A percentile compares a stretch with the other conserved stretches of the same genome.
These are phyloP conservation scores for Steccherinum ochraceum DNA, from an alignment of 768 basidiomycete genomes.

Conservation along the genomic window DNA sequence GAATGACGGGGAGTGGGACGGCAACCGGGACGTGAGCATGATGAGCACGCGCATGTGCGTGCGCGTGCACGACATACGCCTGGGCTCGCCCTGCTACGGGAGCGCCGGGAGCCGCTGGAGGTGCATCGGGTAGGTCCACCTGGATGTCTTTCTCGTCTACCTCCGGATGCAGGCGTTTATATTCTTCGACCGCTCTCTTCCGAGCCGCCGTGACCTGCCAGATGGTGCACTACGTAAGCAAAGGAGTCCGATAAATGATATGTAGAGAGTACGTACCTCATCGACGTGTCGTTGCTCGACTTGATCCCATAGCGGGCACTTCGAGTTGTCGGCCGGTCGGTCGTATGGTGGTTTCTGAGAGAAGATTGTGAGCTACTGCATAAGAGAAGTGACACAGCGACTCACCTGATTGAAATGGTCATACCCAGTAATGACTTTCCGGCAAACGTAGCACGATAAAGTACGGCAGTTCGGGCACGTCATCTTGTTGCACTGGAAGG, in stretches of 20 bases:
- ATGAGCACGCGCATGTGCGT: neutral
- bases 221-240: neutral
- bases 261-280: slow-evolving; percentile 40
- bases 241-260: neutral
- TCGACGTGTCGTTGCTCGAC: slow-evolving; percentile 59
- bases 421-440: slow-evolving; percentile 65
- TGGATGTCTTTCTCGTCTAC: slow-evolving; percentile 52
- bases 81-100: slow-evolving; percentile 8
- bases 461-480: slow-evolving; percentile 66
- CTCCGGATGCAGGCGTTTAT: slow-evolving; percentile 56
- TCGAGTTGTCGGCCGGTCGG: slow-evolving; percentile 25
- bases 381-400: slow-evolving; percentile 3
- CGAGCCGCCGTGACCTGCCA: slow-evolving; percentile 58
- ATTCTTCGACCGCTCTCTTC: slow-evolving; percentile 57
- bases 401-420: slow-evolving; percentile 64
- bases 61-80: neutral
- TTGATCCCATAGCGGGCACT: slow-evolving; percentile 65
- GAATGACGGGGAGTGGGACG: neutral
- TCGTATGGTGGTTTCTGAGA: slow-evolving; percentile 20
- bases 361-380: no score
- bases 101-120: slow-evolving; percentile 24
- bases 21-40: neutral
- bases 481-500: slow-evolving; percentile 86
- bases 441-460: slow-evolving; percentile 81
- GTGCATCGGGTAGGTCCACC: slow-evolving; percentile 50